A percentile compares a stretch with the other conserved stretches of the same genome.
phyloP scores from a whole-genome alignment of 1,284 basidiomycete species.

The Ganoderma leucocontextum region DNA sequence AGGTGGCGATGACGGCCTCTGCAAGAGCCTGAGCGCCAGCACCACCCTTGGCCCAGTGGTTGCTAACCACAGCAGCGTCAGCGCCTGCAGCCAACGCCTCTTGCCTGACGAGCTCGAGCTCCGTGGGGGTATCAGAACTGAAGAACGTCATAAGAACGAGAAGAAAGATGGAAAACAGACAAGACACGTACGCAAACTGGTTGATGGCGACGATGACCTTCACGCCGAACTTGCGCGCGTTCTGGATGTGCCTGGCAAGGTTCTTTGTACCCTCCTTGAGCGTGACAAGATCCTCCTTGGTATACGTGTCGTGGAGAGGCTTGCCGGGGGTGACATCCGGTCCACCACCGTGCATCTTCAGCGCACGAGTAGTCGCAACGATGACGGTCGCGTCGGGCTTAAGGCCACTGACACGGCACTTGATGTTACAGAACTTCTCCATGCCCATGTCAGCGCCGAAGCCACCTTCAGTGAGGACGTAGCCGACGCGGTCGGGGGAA shows the following conservation, averaged over 20 bases:
- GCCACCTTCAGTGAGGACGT: conserved; percentile 98
- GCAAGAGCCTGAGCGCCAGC: conserved; percentile 89
- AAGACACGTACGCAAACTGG: conserved; percentile 82
- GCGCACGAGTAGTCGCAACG: conserved; percentile 95
- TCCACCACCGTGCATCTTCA: conserved; percentile 99
- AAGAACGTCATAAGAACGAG: background rate
- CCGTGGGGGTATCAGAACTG: conserved; percentile 91
- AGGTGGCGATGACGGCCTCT: conserved; percentile 85
- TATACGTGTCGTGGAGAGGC: conserved; percentile 92
- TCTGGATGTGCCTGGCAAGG: conserved; percentile 93
- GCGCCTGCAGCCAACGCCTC: conserved; percentile 89
- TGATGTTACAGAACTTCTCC: conserved; percentile 99
- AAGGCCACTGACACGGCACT: conserved; percentile 94
- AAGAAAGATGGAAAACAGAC: conserved; percentile 3
- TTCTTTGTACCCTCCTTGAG: conserved; percentile 95
- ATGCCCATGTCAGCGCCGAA: conserved; percentile 99
- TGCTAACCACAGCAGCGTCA: conserved; percentile 94
- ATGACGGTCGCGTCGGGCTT: conserved; percentile 95
- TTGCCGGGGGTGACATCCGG: conserved; percentile 98
- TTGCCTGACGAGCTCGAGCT: conserved; percentile 87
- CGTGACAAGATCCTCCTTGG: conserved; percentile 91
- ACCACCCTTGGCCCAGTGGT: conserved; percentile 97
- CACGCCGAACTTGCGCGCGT: conserved; percentile 94
- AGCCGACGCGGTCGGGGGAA: conserved; percentile 81
- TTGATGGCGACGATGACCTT: conserved; percentile 98